phyloP scores from a whole-genome alignment of 768 basidiomycete species.

The Cyclocybe cylindracea region DNA sequence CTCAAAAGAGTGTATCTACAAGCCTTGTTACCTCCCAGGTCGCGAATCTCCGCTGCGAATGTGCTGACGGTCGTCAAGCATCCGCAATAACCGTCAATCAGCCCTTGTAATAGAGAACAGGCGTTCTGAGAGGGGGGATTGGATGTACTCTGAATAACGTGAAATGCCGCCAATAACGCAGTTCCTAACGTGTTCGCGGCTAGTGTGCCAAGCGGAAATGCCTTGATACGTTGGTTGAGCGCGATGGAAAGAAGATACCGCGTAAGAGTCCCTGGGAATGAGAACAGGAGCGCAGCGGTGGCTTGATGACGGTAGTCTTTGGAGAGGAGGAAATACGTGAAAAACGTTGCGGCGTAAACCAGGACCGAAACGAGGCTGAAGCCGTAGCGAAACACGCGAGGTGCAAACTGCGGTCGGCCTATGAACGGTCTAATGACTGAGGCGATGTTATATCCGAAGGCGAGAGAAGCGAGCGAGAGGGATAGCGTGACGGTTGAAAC shows the following conservation, averaged over 20 bases:
- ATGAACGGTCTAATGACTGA: slow-evolving; percentile 39
- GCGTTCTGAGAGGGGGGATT: slow-evolving; percentile 47
- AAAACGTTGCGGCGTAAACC: slow-evolving; percentile 73
- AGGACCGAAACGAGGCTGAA: slow-evolving; percentile 59
- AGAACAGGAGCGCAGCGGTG: slow-evolving; percentile 86
- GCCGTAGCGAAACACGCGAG: slow-evolving; percentile 44
- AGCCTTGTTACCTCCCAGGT: slow-evolving; percentile 56
- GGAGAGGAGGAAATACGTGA: slow-evolving; percentile 78
- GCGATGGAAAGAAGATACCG: slow-evolving; percentile 76
- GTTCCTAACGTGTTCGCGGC: slow-evolving; percentile 76
- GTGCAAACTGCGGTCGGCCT: slow-evolving; percentile 35
- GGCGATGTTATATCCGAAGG: slow-evolving; percentile 71
- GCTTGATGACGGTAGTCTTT: slow-evolving; percentile 70
- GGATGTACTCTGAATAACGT: slow-evolving; percentile 63
- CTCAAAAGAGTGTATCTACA: slow-evolving; percentile 72
- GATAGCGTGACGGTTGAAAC: slow-evolving; percentile 79
- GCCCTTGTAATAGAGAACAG: slow-evolving; percentile 78
- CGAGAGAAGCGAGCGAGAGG: slow-evolving; percentile 74
- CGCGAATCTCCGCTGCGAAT: slow-evolving; percentile 78
- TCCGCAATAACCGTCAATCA: slow-evolving; percentile 92
- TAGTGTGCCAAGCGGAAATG: slow-evolving; percentile 81
- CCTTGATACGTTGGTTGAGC: slow-evolving; percentile 65
- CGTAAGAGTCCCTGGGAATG: slow-evolving; percentile 84
- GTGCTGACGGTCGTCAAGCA: slow-evolving; percentile 95
- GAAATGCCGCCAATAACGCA: slow-evolving; percentile 76